phyloP scores from a whole-genome alignment of 768 basidiomycete species.

The Chalciporus piperatus region DNA sequence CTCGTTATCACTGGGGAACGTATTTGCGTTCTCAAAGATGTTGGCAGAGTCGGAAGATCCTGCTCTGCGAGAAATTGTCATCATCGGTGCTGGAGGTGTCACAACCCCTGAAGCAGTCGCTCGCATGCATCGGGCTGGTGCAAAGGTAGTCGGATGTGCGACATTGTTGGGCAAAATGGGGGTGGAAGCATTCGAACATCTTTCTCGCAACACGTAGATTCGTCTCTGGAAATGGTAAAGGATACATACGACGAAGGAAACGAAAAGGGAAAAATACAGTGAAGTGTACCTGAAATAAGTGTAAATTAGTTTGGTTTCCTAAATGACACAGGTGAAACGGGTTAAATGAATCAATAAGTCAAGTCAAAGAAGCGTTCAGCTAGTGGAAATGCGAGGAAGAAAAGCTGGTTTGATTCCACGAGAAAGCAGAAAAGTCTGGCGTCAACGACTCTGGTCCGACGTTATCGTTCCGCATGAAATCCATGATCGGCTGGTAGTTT shows the following conservation, averaged over 20 bases:
- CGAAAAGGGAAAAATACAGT: slow-evolving; percentile 19
- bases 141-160: slow-evolving; percentile 64
- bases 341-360: slow-evolving; percentile 30
- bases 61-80: slow-evolving; percentile 46
- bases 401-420: slow-evolving; percentile 18
- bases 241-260: slow-evolving; percentile 12
- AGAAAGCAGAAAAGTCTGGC: slow-evolving; percentile 17
- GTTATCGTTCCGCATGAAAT: slow-evolving; percentile 6
- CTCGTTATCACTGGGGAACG: slow-evolving; percentile 75
- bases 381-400: slow-evolving; percentile 18
- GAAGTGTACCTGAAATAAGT: slow-evolving; percentile 4
- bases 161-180: slow-evolving; percentile 56
- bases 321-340: background rate
- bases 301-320: slow-evolving; percentile 19
- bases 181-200: slow-evolving; percentile 49
- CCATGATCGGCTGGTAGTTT: slow-evolving; percentile 14
- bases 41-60: slow-evolving; percentile 41
- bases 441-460: slow-evolving; percentile 4
- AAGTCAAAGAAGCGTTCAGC: slow-evolving; percentile 6
- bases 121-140: slow-evolving; percentile 76
- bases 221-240: background rate
- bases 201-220: slow-evolving; percentile 21
- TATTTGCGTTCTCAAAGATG: slow-evolving; percentile 55
- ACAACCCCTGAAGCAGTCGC: slow-evolving; percentile 53
- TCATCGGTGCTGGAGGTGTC: slow-evolving; percentile 86